Evolutionary conservation across 345 rosid species (phyloP).

Genomic region (Rhizophora apiculata): DNA sequence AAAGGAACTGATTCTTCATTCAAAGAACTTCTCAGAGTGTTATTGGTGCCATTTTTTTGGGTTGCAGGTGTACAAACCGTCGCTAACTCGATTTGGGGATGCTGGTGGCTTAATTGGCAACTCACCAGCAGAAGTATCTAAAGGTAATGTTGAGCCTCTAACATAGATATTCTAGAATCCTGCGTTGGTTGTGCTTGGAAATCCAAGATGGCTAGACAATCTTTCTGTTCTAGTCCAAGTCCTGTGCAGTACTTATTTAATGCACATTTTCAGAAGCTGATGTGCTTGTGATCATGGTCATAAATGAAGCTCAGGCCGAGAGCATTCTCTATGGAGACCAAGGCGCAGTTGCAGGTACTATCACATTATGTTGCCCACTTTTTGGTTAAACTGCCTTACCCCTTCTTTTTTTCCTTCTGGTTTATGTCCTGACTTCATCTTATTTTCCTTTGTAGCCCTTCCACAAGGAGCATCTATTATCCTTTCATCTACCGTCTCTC

Average conservation of each 20-base stretch:
- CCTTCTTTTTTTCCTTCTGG: neutral
- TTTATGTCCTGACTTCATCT: constrained; percentile 24
- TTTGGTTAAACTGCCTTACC: too few species aligned
- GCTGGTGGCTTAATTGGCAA: constrained; percentile 70
- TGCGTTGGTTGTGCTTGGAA: too few species aligned
- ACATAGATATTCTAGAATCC: too few species aligned
- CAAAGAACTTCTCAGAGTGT: too few species aligned
- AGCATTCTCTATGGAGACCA: constrained; percentile 68
- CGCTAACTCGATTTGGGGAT: constrained; percentile 56
- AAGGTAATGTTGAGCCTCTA: constrained; percentile 41
- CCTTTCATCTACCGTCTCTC: constrained; percentile 93
- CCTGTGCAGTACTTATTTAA: too few species aligned
- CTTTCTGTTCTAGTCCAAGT: too few species aligned
- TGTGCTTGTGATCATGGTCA: constrained; percentile 87
- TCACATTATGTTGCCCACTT: constrained; percentile 2
- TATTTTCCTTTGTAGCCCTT: constrained; percentile 43
- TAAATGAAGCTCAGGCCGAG: constrained; percentile 89
- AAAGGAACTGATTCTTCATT: too few species aligned
- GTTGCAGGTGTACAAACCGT: constrained; percentile 83
- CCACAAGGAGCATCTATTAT: constrained; percentile 70
- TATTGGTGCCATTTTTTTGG: constrained; percentile 7
- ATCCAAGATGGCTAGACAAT: too few species aligned
- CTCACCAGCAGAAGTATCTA: constrained; percentile 75
- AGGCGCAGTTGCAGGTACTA: constrained; percentile 77
- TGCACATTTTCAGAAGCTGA: constrained; percentile 53